Evolutionary conservation across 257 asterid species (phyloP).

Genomic region (Ligustrum vulgare): DNA sequence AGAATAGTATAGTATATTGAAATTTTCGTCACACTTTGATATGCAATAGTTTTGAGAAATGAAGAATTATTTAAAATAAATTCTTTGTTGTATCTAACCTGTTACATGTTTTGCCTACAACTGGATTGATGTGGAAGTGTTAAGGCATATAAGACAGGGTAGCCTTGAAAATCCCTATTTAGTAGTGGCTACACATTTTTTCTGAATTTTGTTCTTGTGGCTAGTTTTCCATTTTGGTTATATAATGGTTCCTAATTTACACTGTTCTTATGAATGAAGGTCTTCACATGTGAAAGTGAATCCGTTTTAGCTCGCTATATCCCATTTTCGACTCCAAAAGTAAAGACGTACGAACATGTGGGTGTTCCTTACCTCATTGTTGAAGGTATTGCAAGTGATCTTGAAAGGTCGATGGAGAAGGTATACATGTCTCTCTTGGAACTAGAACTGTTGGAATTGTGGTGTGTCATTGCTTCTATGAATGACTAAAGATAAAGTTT

Average conservation of each 20-base stretch:
- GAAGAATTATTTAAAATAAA: constrained; percentile 4
- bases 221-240: constrained; percentile 3
- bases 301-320: constrained; percentile 43
- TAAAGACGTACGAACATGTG: constrained; percentile 45
- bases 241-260: constrained; percentile 16
- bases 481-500: neutral
- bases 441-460: neutral
- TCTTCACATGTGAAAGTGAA: constrained; percentile 65
- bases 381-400: constrained; percentile 19
- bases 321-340: constrained; percentile 55
- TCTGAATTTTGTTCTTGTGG: neutral
- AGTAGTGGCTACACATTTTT: neutral
- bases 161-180: neutral
- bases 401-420: constrained; percentile 40
- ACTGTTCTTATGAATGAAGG: constrained; percentile 48
- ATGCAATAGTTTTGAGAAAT: neutral
- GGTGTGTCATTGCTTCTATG: neutral
- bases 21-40: neutral
- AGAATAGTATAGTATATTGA: neutral
- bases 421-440: constrained; percentile 29
- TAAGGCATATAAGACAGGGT: neutral
- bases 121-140: neutral
- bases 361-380: constrained; percentile 27
- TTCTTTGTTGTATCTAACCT: neutral
- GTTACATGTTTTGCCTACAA: constrained; percentile 5